These are phyloP conservation scores for Eremomyces bilateralis DNA, from an alignment of 495 filamentous ascomycete species.

Conservation along the genomic window DNA sequence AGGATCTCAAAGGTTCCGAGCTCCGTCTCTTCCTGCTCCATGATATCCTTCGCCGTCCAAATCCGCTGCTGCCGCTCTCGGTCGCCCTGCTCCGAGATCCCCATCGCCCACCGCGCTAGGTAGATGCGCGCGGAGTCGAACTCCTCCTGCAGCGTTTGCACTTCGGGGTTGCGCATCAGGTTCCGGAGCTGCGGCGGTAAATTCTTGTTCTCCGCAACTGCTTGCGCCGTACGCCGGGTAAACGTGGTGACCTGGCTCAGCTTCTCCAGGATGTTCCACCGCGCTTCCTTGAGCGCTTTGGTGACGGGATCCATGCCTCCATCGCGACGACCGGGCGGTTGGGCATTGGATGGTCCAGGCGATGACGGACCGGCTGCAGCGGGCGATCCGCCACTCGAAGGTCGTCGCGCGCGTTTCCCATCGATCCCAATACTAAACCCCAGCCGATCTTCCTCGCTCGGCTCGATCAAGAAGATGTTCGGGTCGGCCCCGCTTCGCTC, in stretches of 20 bases:
- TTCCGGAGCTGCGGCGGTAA: conserved; percentile 70
- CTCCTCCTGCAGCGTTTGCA: conserved; percentile 85
- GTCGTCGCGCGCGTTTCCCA: conserved; percentile 34
- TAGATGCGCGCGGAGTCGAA: conserved; percentile 93
- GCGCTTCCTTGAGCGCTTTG: conserved; percentile 84
- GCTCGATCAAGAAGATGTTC: conserved; percentile 79
- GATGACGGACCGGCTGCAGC: conserved; percentile 7
- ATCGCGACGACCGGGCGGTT: conserved; percentile 25
- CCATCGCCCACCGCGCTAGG: conserved; percentile 94
- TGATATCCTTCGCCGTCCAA: conserved; percentile 79
- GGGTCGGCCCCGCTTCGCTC: conserved; percentile 67
- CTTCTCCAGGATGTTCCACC: conserved; percentile 89
- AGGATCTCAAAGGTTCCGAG: conserved; percentile 92
- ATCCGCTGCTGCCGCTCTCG: conserved; percentile 61
- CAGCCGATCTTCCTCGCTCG: conserved; percentile 57
- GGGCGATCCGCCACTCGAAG: conserved; percentile 16
- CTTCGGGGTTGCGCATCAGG: conserved; percentile 77
- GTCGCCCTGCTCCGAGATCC: conserved; percentile 89
- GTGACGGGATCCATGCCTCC: conserved; percentile 88
- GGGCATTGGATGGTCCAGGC: conserved; percentile 5
- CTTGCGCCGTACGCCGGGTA: conserved; percentile 74
- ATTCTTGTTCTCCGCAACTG: conserved; percentile 71
- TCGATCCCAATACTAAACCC: too few relatives aligned
- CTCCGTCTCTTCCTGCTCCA: conserved; percentile 81
- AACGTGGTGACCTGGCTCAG: conserved; percentile 93